Conservation (phyloP, 2,329 filamentous ascomycete genomes). For the Aspergillus sojae region DNA sequence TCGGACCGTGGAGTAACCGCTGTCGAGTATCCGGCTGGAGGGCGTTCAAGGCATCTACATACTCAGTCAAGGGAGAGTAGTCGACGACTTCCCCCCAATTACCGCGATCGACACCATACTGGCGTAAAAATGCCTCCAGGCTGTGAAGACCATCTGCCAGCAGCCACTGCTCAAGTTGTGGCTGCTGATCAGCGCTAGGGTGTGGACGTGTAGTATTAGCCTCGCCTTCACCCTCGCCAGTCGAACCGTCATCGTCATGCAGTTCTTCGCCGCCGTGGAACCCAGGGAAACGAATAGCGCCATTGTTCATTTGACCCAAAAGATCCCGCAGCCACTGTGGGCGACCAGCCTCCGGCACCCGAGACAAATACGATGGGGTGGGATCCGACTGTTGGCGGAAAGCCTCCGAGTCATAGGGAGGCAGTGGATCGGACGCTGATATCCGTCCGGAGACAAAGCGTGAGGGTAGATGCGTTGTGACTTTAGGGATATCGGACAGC, state of each 20-base stretch:
- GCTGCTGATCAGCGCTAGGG: slow-evolving; percentile 30
- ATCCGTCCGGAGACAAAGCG: slow-evolving; percentile 65
- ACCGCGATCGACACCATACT: slow-evolving; percentile 45
- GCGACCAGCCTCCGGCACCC: slow-evolving; percentile 33
- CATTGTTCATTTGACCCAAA: slow-evolving; percentile 39
- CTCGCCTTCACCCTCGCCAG: slow-evolving; percentile 16
- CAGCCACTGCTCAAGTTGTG: slow-evolving; percentile 37
- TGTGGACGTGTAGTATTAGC: slow-evolving; percentile 20
- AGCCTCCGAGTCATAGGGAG: slow-evolving; percentile 60
- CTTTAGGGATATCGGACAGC: slow-evolving; percentile 71
- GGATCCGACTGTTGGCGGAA: slow-evolving; percentile 39
- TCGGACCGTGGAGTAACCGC: slow-evolving; percentile 32
- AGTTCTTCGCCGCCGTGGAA: slow-evolving; percentile 25
- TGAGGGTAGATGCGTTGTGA: slow-evolving; percentile 71
- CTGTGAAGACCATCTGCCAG: slow-evolving; percentile 35
- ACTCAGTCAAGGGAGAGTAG: slow-evolving; percentile 38
- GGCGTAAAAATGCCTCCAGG: slow-evolving; percentile 39
- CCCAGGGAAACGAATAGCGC: slow-evolving; percentile 29
- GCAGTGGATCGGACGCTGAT: slow-evolving; percentile 80
- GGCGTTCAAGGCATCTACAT: slow-evolving; percentile 36
- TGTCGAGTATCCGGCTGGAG: slow-evolving; percentile 30
- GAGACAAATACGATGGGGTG: slow-evolving; percentile 34
- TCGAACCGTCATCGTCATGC: slow-evolving; percentile 14
- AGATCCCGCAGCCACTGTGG: slow-evolving; percentile 42
- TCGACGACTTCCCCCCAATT: slow-evolving; percentile 45